Percentiles rank a stretch among this genome's conserved stretches.
phyloP scores from a whole-genome alignment of 2,329 filamentous ascomycete species.

The Calonectria honghensis region DNA sequence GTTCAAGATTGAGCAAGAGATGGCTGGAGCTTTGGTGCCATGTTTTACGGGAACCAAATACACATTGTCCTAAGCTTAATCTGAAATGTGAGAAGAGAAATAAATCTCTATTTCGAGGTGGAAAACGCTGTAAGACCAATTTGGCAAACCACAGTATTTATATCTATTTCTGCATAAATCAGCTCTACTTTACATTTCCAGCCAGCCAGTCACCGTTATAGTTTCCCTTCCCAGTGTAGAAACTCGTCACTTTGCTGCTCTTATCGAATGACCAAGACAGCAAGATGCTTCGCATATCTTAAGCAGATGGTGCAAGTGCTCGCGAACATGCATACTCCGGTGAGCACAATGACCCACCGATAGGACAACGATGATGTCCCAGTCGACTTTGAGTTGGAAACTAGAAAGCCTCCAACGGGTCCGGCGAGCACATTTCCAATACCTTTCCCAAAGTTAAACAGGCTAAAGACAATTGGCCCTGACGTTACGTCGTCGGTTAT shows the following conservation, averaged over 20 bases:
- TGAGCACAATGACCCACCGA: neutral
- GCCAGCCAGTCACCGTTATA: too few relatives aligned
- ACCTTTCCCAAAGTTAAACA: neutral
- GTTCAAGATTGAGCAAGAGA: constrained; percentile 69
- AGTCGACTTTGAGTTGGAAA: neutral
- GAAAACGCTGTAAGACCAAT: too few relatives aligned
- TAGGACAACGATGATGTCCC: neutral
- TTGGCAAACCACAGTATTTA: too few relatives aligned
- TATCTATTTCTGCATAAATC: too few relatives aligned
- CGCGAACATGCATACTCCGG: neutral
- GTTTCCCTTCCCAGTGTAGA: too few relatives aligned
- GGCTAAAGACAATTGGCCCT: neutral
- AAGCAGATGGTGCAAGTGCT: neutral
- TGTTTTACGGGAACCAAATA: constrained; percentile 1
- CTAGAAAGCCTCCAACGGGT: neutral
- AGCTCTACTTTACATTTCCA: too few relatives aligned
- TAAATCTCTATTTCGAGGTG: too few relatives aligned
- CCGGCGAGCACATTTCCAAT: neutral
- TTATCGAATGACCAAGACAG: neutral
- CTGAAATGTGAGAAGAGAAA: neutral
- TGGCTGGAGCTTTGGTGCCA: constrained; percentile 61
- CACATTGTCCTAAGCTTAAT: neutral
- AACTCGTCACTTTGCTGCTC: neutral
- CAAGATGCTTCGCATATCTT: neutral
- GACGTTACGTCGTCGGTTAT: neutral